A percentile compares a stretch with the other conserved stretches of the same genome.
phyloP scores from a whole-genome alignment of 768 basidiomycete species.

The Auricularia sp. region DNA sequence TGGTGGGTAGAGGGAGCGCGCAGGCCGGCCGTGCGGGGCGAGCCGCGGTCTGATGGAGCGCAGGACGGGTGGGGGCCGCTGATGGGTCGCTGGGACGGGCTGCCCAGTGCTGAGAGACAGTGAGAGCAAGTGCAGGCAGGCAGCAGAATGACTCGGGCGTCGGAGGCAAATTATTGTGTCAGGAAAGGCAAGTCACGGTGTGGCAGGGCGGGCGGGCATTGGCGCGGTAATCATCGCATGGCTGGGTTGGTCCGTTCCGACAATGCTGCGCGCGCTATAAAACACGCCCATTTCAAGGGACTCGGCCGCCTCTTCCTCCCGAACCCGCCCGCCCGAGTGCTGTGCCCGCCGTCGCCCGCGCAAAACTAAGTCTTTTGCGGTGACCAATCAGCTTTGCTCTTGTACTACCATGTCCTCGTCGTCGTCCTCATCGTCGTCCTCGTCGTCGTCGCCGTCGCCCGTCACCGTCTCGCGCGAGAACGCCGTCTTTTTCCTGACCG shows the following conservation, averaged over 20 bases:
- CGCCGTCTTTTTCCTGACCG: neutral
- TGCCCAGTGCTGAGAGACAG: neutral
- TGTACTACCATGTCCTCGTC: neutral
- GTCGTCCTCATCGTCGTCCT: neutral
- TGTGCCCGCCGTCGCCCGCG: neutral
- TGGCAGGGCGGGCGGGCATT: neutral
- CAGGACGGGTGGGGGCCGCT: neutral
- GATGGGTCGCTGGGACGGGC: neutral
- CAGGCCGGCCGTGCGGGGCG: neutral
- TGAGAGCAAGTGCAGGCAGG: neutral
- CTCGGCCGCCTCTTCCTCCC: neutral
- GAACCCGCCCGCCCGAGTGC: neutral
- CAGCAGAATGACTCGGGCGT: neutral
- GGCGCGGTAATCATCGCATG: neutral
- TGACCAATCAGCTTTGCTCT: neutral
- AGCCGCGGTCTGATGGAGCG: neutral
- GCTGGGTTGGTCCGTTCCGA: neutral
- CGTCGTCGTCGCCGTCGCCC: neutral
- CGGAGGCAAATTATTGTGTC: neutral
- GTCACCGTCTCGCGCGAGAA: neutral
- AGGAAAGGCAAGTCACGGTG: neutral
- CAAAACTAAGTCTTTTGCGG: conserved; percentile 1
- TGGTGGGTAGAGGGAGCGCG: too few relatives aligned
- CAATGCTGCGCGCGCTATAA: neutral
- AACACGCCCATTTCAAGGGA: neutral